These are phyloP conservation scores for Boletus eberwhitei DNA, from an alignment of 768 basidiomycete species.

Conservation along the genomic window DNA sequence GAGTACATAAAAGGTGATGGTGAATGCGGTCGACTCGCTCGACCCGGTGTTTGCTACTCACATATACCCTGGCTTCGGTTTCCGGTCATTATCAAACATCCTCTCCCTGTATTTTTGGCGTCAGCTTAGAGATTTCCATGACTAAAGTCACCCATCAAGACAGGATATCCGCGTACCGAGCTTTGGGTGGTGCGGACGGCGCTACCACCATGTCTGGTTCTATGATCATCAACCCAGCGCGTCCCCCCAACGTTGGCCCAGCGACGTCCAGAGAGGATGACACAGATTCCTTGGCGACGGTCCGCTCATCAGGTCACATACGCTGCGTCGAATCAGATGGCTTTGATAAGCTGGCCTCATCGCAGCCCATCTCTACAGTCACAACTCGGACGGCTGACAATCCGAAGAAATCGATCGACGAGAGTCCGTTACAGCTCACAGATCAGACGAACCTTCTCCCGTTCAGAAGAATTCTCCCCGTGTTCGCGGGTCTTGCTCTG, in stretches of 20 bases:
- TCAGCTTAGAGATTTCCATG: neutral
- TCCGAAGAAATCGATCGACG: neutral
- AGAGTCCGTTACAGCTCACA: slow-evolving; percentile 37
- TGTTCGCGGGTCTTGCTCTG: slow-evolving; percentile 58
- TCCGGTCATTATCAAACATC: neutral
- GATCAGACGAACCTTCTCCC: slow-evolving; percentile 80
- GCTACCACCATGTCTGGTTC: neutral
- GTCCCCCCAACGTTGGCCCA: neutral
- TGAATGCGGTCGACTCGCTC: neutral
- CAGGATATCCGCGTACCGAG: neutral
- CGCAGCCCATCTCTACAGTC: slow-evolving; percentile 4
- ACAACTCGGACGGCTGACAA: neutral
- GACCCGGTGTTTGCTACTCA: neutral
- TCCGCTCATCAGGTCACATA: neutral
- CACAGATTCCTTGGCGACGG: neutral
- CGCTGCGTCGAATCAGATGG: neutral
- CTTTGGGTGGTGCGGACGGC: neutral
- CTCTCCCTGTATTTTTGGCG: slow-evolving; percentile 1
- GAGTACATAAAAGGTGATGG: slow-evolving; percentile 12
- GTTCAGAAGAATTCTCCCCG: slow-evolving; percentile 55
- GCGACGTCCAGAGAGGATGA: neutral
- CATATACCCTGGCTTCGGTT: neutral
- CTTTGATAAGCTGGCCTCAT: neutral
- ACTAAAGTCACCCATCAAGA: neutral
- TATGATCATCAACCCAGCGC: neutral